Percentiles rank a stretch among this genome's conserved stretches.
These are phyloP conservation scores for Blyttiomyces sp. DNA, from an alignment of 371 early-diverging fungal genomes.

Conservation along the genomic window DNA sequence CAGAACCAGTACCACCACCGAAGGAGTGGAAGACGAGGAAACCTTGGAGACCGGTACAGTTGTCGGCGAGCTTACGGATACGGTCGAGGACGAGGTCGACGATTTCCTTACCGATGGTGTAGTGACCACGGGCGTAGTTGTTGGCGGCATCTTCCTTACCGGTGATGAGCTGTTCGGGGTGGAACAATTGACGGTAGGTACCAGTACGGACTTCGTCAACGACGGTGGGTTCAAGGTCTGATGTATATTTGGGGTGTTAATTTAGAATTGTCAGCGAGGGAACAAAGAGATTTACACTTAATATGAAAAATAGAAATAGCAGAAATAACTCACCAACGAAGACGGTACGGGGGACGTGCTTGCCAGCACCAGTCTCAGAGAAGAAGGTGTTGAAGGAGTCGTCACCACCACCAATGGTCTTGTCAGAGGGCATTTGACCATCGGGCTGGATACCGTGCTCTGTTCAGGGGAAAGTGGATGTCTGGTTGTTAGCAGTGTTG, in stretches of 20 bases:
- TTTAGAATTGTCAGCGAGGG: not conserved
- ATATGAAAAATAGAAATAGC: not conserved
- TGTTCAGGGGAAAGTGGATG: too few species aligned
- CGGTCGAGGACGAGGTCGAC: slow-evolving; percentile 95
- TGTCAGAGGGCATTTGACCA: slow-evolving; percentile 82
- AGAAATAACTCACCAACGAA: slow-evolving; percentile 67
- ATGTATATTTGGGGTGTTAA: not conserved
- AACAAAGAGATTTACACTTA: not conserved
- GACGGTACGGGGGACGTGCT: slow-evolving; percentile 98
- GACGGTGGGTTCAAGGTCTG: slow-evolving; percentile 92
- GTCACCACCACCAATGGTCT: slow-evolving; percentile 70
- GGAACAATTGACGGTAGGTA: slow-evolving; percentile 95
- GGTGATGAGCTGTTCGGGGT: slow-evolving; percentile 97
- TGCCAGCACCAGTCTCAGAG: slow-evolving; percentile 94
- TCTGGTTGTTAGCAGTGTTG: too few species aligned
- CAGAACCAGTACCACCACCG: slow-evolving; percentile 99
- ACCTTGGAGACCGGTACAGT: slow-evolving; percentile 96
- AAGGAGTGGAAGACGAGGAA: slow-evolving; percentile 98
- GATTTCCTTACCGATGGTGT: slow-evolving; percentile 98
- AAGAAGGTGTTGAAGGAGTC: slow-evolving; percentile 92
- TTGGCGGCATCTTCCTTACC: slow-evolving; percentile 99
- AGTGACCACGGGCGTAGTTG: slow-evolving; percentile 99
- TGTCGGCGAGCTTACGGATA: slow-evolving; percentile 95
- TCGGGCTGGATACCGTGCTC: slow-evolving; percentile 98
- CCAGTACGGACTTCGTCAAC: slow-evolving; percentile 96